Evolutionary conservation across 805 yeast species (phyloP).

Genomic region (Wickerhamomyces mucosus): DNA sequence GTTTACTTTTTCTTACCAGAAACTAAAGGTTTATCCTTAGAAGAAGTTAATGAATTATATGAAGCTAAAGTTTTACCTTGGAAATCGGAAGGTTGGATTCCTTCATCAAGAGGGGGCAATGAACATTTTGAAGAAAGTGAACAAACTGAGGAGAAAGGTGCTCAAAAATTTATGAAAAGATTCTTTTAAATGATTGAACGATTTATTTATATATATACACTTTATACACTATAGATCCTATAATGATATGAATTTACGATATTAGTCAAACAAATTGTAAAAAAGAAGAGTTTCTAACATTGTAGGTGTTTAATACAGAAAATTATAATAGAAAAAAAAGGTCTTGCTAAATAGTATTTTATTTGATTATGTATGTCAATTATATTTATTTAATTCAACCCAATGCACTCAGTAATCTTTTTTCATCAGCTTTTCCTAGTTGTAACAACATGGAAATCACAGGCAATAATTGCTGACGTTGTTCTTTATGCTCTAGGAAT

Average conservation of each 20-base stretch:
- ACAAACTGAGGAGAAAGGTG: background rate
- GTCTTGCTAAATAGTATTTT: too few relatives aligned
- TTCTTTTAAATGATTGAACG: background rate
- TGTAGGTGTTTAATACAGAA: too few relatives aligned
- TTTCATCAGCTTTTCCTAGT: conserved; percentile 63
- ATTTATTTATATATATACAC: too few relatives aligned
- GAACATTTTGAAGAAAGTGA: background rate
- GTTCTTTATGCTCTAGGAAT: conserved; percentile 87
- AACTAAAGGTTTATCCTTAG: conserved; percentile 36
- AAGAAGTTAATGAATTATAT: conserved; percentile 8
- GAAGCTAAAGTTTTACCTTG: background rate
- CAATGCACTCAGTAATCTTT: conserved; percentile 40
- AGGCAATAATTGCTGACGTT: conserved; percentile 74
- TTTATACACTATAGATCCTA: too few relatives aligned
- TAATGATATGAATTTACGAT: too few relatives aligned
- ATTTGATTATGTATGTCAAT: too few relatives aligned
- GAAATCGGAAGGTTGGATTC: background rate
- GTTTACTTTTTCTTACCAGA: conserved; percentile 35
- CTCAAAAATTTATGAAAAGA: background rate
- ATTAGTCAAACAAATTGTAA: too few relatives aligned
- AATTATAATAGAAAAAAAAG: too few relatives aligned
- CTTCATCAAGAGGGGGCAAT: background rate
- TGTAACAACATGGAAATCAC: conserved; percentile 71
- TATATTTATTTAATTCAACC: too few relatives aligned
- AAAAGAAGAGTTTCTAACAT: too few relatives aligned